Evolutionary conservation across 2,329 filamentous ascomycete genomes (phyloP), one percentile per base, ranked within the genome.

Genomic region (Zasmidium citrigriseum): DNA sequence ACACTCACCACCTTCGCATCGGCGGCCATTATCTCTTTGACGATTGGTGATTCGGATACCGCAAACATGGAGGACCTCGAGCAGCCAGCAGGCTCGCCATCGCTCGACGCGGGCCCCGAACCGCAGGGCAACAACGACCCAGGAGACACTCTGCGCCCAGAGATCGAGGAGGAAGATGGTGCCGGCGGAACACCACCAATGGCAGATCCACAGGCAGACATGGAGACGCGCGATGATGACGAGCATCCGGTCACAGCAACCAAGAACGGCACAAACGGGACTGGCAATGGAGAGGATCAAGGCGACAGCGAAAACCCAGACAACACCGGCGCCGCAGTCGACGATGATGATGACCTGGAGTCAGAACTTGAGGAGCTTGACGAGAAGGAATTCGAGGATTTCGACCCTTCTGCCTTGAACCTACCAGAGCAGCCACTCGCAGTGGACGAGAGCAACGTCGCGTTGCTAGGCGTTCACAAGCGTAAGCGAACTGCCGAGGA

Each of bases 301-400:
- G 58, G 60, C 38, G 58, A 61, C 27, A 46, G 53, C 18, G 60
- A 46, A 11, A 59, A 64, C 24, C 54, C 57, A 29, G 62, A 64
- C 46, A 62, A 59, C 21, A 55, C 54, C 41, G 72, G 74, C 25
- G 61, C 72, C 50, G 70, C 74, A 55, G 69, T 68, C 29, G 77
- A 75, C 24, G 76, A 74, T 27, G 71, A 82, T 29, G 84, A 82
- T 18, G 84, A 86, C 67, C 80, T 83, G 55, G 86, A 88, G 64
- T 87, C 85, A 2, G 73, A 73, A 22, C 77, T 88, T 25, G 86
- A 85, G 16, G 86, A 88, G 68, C 78, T 88, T 53, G 84, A 88
- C 65, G 86, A 88, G 68, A 82, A 82, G 44, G 83, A 87, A 68
- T 86, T 88, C 64, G 83, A 86, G 61, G 81, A 87, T 67, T 88